Evolutionary conservation across 2,329 filamentous ascomycete genomes (phyloP), one percentile per base, ranked within the genome.

Genomic region (Neophaeococcomyces aloes): DNA sequence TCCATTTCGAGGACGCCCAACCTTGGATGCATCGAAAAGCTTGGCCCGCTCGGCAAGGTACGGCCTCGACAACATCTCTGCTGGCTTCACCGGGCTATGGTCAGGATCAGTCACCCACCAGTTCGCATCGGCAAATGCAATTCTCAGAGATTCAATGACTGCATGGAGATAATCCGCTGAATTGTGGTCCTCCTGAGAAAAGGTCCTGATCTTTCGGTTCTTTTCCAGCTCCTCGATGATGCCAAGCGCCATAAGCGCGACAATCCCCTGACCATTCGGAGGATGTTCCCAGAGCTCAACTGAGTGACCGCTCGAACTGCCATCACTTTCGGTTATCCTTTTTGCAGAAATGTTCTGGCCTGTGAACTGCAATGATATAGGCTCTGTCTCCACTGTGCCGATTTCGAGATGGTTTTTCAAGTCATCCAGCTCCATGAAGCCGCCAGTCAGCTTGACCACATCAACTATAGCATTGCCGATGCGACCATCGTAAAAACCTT

Each of bases 221-320:
- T 78, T 76, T 63, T 94, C 86, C 1, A 96, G 73, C 59, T 88
- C 79, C 60, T 95, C 81, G 38, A 98, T 70, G 52, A 96, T 94
- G 1, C 91, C 91, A 1, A 98, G 70, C 0, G 91, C 85, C 81
- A 96, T 94, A 25, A 96, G 69, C 0, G 91, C 91, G 2, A 96
- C 85, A 51, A 96, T 88, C 1, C 91, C 91, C 64, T 96, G 91
- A 0, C 91, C 88, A 56, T 96, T 96, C 7, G 91, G 91, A 29
- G 89, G 88, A 59, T 96, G 89, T 59, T 98, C 91, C 89, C 89
- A 96, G 1, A 98, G 69, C 58, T 94, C 80, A 32, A 95, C 74
- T 7, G 50, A 48, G 36, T 53, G 47, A 3, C 45, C 43, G 4
- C 48, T 47, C 11, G 48, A 42, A 8, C 31, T 42, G n/a, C 49